Evolutionary conservation across 345 rosid species (phyloP), one percentile per base, ranked within the genome.

Genomic region (Gossypium herbaceum): DNA sequence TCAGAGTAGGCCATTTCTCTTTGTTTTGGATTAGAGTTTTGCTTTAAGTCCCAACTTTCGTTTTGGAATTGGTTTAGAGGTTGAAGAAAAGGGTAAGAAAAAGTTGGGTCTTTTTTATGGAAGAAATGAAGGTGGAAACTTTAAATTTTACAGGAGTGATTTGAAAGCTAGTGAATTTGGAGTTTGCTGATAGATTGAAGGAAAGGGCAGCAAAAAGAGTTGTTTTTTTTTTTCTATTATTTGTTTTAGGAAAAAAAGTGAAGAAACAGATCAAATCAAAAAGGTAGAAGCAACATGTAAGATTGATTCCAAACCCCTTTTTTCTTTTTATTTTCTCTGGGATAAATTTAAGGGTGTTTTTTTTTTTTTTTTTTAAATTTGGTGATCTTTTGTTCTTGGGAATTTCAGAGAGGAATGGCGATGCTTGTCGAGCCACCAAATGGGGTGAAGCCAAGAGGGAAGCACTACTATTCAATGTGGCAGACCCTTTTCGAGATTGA

Each of bases 401-500:
- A 79, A 58, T 59, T 77, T 74, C 54, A 67, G 68, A 85, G 87
- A 79, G 73, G 66, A 39, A 92, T 94, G 98, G 98, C 97, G 57
- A 88, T 86, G 55, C 83, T 85, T 20, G 93, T 88, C 58, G 93
- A 91, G 76, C 94, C 98, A 27, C 98, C 97, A 15, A 87, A 89
- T 74, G 97, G 97, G 73, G 78, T 85, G 9, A 68, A 61, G 61
- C 82, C 75, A 20, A 64, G 75, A 77, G 97, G 97, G 79, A 94
- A 94, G 85, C 94, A 92, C 80, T 87, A 89, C 78, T 94, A 83
- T 81, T 80, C 91, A 2, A 86, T 94, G 91, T 87, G 97, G 95
- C 86, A 88, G 74, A 89, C 90, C 2, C 81, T 94, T 81, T 94
- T 94, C 67, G 97, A 94, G 85, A 86, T 92, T 34, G 98, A 94